phyloP scores from a whole-genome alignment of 805 yeast genomes.

The Monosporozyma unispora region DNA sequence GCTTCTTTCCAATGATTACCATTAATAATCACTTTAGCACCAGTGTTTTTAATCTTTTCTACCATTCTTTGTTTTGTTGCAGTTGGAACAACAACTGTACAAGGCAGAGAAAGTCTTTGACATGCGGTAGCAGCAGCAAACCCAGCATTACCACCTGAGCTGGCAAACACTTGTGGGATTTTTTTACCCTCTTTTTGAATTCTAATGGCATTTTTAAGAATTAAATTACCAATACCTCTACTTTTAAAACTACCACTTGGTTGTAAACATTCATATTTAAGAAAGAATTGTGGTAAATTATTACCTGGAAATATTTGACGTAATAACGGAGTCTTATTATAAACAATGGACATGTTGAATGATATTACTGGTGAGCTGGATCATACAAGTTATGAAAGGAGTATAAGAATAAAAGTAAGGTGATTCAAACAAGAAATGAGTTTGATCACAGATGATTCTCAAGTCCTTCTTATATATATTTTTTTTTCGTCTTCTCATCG shows the following conservation, averaged over 20 bases:
- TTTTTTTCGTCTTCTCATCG: too few relatives aligned
- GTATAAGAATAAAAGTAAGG: too few relatives aligned
- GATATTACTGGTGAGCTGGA: not conserved
- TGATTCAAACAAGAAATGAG: too few relatives aligned
- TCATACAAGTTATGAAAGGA: too few relatives aligned
- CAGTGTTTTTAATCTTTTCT: slow-evolving; percentile 30
- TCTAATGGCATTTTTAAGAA: slow-evolving; percentile 28
- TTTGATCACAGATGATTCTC: too few relatives aligned
- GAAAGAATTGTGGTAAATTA: slow-evolving; percentile 28
- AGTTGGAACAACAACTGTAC: slow-evolving; percentile 54
- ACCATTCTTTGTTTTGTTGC: slow-evolving; percentile 39
- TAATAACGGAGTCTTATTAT: slow-evolving; percentile 19
- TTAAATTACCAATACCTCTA: slow-evolving; percentile 45
- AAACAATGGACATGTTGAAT: slow-evolving; percentile 13
- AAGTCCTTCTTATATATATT: too few relatives aligned
- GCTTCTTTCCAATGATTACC: slow-evolving; percentile 46
- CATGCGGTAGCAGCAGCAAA: slow-evolving; percentile 46
- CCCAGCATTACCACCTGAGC: slow-evolving; percentile 42
- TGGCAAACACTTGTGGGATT: slow-evolving; percentile 37
- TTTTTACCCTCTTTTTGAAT: slow-evolving; percentile 23
- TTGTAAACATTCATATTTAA: slow-evolving; percentile 45
- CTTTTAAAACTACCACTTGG: slow-evolving; percentile 52
- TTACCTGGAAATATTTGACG: slow-evolving; percentile 13
- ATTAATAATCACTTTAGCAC: slow-evolving; percentile 42
- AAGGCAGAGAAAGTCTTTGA: slow-evolving; percentile 28